Evolutionary conservation across 2,329 filamentous ascomycete species (phyloP), one percentile per base, ranked within the genome.

Genomic region (Penicillium palitans): DNA sequence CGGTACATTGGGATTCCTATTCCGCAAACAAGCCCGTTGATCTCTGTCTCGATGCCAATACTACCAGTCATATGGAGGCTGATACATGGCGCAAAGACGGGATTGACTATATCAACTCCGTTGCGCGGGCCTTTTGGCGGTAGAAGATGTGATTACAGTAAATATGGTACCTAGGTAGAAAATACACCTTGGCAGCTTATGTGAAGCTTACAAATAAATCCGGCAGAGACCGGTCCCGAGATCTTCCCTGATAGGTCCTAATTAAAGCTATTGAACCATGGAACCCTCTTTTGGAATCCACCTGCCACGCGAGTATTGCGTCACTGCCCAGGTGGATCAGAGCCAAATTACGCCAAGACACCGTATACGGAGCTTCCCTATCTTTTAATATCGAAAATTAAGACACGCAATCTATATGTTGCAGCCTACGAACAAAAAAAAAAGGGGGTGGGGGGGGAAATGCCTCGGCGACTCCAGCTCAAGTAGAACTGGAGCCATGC

Each of bases 11-110:
- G 81, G 78, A 79, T 6, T 59, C 67, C 15, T 84, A 84, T 68
- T 73, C 70, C 0, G 59, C 72, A 2, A 63, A 68, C 2, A 62
- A 72, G 31, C 78, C 79, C 3, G 53, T 76, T n/a, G 81, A 83
- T 64, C 69, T 83, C 17, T 76, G 83, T 0, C 81, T 84, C 55
- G 78, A 83, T 59, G 76, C 76, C 21, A 83, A 84, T 64, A 70
- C 64, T 3, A 81, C 78, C 9, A 68, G 70, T 29, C 65, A 80
- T 64, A 62, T 76, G 54, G 80, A 80, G 63, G 59, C 68, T 46
- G 81, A 84, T 64, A 73, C 72, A 25, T 81, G 79, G 69, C 73
- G 81, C 33, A 67, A 71, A 54, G 66, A 68, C 42, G 66, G 63
- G 37, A 70, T 72, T 52, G 68, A 67, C n/a, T 72, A 66, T 59